Base-by-base conservation (phyloP, 2,329 filamentous ascomycete species). In the Knufia fluminis region DNA sequence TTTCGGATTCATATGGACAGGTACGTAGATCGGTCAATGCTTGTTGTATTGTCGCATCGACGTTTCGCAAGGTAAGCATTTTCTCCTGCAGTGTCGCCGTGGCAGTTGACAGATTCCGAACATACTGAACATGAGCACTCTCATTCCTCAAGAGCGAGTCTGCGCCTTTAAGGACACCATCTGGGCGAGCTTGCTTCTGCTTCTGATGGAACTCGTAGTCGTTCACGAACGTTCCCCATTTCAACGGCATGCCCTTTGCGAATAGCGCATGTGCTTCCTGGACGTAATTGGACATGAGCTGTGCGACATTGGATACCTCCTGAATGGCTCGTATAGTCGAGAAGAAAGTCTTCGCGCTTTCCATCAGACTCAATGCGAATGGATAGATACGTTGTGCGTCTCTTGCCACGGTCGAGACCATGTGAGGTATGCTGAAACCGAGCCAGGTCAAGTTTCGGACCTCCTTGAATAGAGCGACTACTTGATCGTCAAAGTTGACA, bases 361-460 rank as follows among this genome's bases (percentile, higher is more conserved):
- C 92, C 89, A 98, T 98, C 57, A 99, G 71, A 62, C 90, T 97
- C 57, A 98, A 90, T 20, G 94, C 92, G 62, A 94, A 98, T 0
- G 92, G 92, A 60, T 99, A 99, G 3, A 98, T 92, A 47, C 92
- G 81, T 69, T 96, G 95, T n/a, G 92, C 94, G 65, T 98, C 92
- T 67, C 97, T 98, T 1, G 94, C 94, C 48, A 95, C 88, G 55
- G 88, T 97, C 67, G 85, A 94, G 62, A 98, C 88, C 12, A 86
- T 82, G 66, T 98, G 92, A 7, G 94, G 94, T 20, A 98, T 87
- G 50, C 87, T 84, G 65, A 89, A 98, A 57, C 88, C 92, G 54
- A 95, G 82, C 91, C 92, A 98, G 10, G 88, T 82, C 38, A 99
- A 72, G 62, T 98, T 98, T 35, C 94, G 82, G 22, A 94, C 94